phyloP scores from a whole-genome alignment of 768 basidiomycete species.

The Filobasidium floriforme region DNA sequence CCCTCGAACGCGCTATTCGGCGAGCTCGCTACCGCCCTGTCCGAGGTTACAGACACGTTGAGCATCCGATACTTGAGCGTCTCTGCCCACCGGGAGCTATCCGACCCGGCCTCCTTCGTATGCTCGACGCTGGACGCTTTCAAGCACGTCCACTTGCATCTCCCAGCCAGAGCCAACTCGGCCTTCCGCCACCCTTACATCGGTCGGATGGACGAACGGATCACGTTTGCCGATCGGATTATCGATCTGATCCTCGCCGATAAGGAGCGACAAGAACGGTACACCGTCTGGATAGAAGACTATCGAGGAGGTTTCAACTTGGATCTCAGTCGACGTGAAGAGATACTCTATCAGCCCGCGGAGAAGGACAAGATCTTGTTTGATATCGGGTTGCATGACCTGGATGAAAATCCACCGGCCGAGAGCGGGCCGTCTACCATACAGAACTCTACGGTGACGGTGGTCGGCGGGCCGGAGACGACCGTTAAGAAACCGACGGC shows the following conservation, averaged over 20 bases:
- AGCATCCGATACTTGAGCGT: slow-evolving; percentile 20
- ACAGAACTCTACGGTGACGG: not conserved
- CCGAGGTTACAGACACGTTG: slow-evolving; percentile 15
- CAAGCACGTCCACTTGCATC: slow-evolving; percentile 17
- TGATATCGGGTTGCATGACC: not conserved
- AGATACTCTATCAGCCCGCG: slow-evolving; percentile 5
- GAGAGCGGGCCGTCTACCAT: not conserved
- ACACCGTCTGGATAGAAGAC: slow-evolving; percentile 22
- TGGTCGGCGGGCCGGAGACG: too few species aligned
- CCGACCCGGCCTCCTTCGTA: slow-evolving; percentile 16
- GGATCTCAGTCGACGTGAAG: not conserved
- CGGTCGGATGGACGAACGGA: slow-evolving; percentile 3
- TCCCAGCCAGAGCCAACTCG: slow-evolving; percentile 9
- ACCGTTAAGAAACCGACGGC: not conserved
- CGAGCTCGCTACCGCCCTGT: slow-evolving; percentile 16
- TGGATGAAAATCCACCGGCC: too few species aligned
- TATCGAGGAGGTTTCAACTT: not conserved
- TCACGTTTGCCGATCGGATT: slow-evolving; percentile 22
- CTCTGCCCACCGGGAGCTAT: not conserved
- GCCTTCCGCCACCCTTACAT: slow-evolving; percentile 6
- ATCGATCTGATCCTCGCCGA: slow-evolving; percentile 23
- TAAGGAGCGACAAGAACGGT: slow-evolving; percentile 14
- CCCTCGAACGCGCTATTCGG: not conserved
- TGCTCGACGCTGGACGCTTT: slow-evolving; percentile 8
- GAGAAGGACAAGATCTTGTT: slow-evolving; percentile 3